A percentile compares a stretch with the other conserved stretches of the same genome.
Conservation (phyloP, 139 green algal genomes). For the Yamagishiella unicocca region DNA sequence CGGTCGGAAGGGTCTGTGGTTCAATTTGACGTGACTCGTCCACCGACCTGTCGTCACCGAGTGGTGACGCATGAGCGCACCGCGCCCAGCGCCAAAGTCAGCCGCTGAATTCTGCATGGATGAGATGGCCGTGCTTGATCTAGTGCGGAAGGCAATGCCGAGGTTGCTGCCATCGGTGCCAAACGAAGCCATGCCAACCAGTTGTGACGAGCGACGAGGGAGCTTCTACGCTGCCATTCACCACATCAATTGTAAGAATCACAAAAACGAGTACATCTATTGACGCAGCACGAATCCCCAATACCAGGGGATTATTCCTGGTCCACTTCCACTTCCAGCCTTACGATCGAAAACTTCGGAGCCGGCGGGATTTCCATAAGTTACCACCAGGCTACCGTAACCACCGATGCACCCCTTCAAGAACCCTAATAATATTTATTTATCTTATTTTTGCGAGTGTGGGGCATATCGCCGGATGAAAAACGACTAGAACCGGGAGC, state of each 20-base stretch:
- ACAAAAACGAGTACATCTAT: neutral
- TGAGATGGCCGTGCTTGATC: neutral
- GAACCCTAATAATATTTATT: neutral
- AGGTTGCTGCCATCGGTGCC: neutral
- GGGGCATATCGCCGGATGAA: neutral
- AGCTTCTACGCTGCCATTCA: neutral
- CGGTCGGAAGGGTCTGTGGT: neutral
- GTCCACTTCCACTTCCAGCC: neutral
- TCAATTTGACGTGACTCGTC: neutral
- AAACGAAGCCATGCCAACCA: conserved; percentile 7
- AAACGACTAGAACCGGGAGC: neutral
- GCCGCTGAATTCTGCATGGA: neutral
- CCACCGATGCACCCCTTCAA: neutral
- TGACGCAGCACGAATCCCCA: no score
- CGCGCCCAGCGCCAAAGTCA: neutral
- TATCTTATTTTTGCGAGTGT: neutral
- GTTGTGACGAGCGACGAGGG: conserved; percentile 5
- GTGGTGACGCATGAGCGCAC: neutral
- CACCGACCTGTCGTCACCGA: conserved; percentile 21
- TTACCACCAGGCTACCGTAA: no score
- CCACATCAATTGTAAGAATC: neutral
- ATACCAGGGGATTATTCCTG: no score
- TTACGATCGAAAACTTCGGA: neutral
- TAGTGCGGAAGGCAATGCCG: neutral
- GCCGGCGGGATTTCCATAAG: neutral